Evolutionary conservation across 768 basidiomycete genomes (phyloP), one percentile per base, ranked within the genome.

Genomic region (Boletus reticulatus): DNA sequence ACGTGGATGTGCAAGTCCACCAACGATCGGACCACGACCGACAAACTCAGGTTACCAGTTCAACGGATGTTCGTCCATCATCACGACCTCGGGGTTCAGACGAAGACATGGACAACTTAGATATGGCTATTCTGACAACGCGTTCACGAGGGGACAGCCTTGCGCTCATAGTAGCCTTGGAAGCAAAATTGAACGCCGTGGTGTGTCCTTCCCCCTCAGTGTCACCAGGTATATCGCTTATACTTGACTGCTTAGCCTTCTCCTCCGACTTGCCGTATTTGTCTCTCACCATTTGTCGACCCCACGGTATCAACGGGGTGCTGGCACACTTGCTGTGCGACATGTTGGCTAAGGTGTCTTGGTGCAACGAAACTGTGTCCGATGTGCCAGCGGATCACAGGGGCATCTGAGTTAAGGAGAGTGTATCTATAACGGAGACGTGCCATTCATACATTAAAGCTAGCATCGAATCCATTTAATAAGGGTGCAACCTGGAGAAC

Each of bases 361-460:
- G 88, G 87, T 20, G 83, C 88, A 12, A 92, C 89, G 8, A 89
- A 85, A 65, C 78, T 92, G 16, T 93, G 90, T 67, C 90, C 90
- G 0, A 92, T 92, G 60, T 93, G 90, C 76, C 91, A 92, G 71
- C 82, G 91, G 48, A 93, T 93, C 52, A 92, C 90, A 27, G 77
- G 78, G 3, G 88, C 88, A 9, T 75, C 78, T n/a, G 89, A 92
- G 60, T 70, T 93, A 63, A 80, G 90, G 50, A 78, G 88, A 59
- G 78, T 93, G 51, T 93, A 91, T 73, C 72, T 93, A 60, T 90
- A 65, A 43, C 19, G 11, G 39, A 48, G 43, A 48, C 9, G 20
- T 42, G 37, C 27, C 32, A 46, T 34, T 34, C 9, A 16, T 37
- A 41, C 45, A 54, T 50, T 55, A 53, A 46, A 53, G 12, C 44